Base-by-base conservation (phyloP, 345 rosid species). In the Combretum micranthum region DNA sequence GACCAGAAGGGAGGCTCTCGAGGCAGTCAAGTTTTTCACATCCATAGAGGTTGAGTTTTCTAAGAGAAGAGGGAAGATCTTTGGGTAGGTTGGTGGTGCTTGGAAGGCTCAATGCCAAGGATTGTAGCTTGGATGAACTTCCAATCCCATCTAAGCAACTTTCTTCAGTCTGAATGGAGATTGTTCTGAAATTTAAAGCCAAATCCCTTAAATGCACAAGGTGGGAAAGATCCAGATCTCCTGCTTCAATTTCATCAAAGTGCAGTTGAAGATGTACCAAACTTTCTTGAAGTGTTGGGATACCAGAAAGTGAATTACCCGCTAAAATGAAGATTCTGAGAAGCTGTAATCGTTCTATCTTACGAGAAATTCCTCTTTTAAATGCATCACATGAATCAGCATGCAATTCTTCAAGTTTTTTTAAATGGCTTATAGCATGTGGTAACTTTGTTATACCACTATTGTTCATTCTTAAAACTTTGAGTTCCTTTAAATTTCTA, bases 51-150 rank as follows among this genome's bases (percentile, higher is more conserved):
- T 59, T 23, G 17, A 59, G 62, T 11, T 3, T 47, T 47, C 2
- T 47, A 19, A 59, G 62, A 25, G 13, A 53, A 26, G 43, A 23
- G 16, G 48, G 32, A 32, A 59, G 37, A 48, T 59, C 62, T 42
- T 5, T 32, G 4, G 62, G 53, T 18, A 59, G 52, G 2, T 39
- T 12, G 12, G 26, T 10, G 20, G 48, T 16, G 26, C 48, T 59
- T 15, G 19, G 45, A 39, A 60, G 47, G 23, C 18, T 19, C 55
- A 60, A 15, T 12, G 0, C 20, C 8, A 60, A 51, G 19, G 55
- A 25, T 9, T 20, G 55, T 19, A 60, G 44, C 22, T 46, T 60
- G 25, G 55, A 17, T 0, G 49, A 37, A n/a, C 3, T 48, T 13
- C n/a, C 16, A 13, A 50, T 37, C 46, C 54, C 49, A 13, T 11